A percentile compares a stretch with the other conserved stretches of the same genome.
These are phyloP conservation scores for Vitellaria paradoxa DNA, from an alignment of 179 eudicot genomes.

Conservation along the genomic window DNA sequence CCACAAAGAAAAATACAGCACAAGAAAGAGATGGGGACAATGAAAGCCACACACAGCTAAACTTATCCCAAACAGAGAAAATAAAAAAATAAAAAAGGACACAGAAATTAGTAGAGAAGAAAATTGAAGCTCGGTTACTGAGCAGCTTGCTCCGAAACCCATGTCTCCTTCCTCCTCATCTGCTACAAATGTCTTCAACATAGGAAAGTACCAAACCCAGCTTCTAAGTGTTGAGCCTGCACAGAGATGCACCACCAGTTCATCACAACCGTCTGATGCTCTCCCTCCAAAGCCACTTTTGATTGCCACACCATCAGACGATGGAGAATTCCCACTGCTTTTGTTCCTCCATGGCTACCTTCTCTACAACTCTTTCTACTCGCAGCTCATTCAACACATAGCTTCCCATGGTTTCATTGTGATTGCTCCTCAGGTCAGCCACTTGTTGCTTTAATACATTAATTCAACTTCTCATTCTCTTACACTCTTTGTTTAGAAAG, in stretches of 20 bases:
- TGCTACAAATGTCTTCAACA: slow-evolving; percentile 23
- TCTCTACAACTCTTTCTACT: slow-evolving; percentile 52
- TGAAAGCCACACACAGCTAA: slow-evolving; percentile 24
- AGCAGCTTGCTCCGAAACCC: not conserved
- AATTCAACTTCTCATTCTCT: too few species aligned
- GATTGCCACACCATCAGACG: slow-evolving; percentile 49
- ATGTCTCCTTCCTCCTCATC: slow-evolving; percentile 21
- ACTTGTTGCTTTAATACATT: too few species aligned
- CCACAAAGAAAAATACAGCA: not conserved
- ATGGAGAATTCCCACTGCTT: slow-evolving; percentile 47
- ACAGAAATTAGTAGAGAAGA: not conserved
- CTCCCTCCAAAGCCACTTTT: slow-evolving; percentile 64
- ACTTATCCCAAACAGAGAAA: slow-evolving; percentile 22
- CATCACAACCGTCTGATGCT: too few species aligned
- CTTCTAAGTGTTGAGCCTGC: slow-evolving; percentile 15
- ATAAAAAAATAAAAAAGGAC: not conserved
- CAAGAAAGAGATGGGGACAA: slow-evolving; percentile 1
- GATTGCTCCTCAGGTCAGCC: slow-evolving; percentile 62
- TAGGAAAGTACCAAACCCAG: slow-evolving; percentile 28
- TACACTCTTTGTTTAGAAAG: too few species aligned
- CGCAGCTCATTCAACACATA: slow-evolving; percentile 51
- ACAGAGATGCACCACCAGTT: too few species aligned
- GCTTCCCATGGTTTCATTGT: slow-evolving; percentile 77
- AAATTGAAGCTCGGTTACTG: not conserved
- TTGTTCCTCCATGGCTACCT: slow-evolving; percentile 59